A percentile compares a stretch with the other conserved stretches of the same genome.
phyloP scores from a whole-genome alignment of 1,284 basidiomycete species.

The Tilletia indica region DNA sequence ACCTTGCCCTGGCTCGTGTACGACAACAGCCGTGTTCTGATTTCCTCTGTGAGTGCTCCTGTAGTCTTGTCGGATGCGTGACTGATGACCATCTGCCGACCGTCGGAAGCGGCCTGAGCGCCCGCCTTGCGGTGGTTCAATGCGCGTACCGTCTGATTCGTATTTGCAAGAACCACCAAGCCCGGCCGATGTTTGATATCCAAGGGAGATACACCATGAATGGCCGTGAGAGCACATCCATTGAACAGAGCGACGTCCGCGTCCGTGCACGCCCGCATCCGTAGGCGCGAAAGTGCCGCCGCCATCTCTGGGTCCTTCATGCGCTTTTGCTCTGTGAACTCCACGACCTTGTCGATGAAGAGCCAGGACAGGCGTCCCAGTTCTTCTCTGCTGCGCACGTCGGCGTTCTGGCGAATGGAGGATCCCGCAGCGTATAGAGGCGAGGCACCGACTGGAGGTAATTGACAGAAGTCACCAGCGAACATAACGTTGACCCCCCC shows the following conservation, averaged over 20 bases:
- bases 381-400: neutral
- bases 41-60: too few relatives aligned
- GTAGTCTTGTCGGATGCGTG: neutral
- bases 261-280: neutral
- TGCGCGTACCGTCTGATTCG: neutral
- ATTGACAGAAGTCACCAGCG: neutral
- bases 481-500: neutral
- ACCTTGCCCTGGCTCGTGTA: neutral
- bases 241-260: neutral
- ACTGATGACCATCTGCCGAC: neutral
- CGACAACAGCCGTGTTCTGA: neutral
- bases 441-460: neutral
- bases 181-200: neutral
- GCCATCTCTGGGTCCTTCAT: constrained; percentile 5
- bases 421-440: neutral
- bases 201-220: neutral
- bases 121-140: neutral
- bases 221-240: neutral
- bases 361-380: neutral
- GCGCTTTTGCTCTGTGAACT: neutral
- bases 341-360: neutral
- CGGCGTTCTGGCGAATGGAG: too few relatives aligned
- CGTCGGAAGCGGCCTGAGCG: neutral
- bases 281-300: neutral
- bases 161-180: neutral